Percentiles rank a stretch among this genome's conserved stretches.
phyloP scores from a whole-genome alignment of 2,329 filamentous ascomycete species.

The Incumbomyces delicatus region DNA sequence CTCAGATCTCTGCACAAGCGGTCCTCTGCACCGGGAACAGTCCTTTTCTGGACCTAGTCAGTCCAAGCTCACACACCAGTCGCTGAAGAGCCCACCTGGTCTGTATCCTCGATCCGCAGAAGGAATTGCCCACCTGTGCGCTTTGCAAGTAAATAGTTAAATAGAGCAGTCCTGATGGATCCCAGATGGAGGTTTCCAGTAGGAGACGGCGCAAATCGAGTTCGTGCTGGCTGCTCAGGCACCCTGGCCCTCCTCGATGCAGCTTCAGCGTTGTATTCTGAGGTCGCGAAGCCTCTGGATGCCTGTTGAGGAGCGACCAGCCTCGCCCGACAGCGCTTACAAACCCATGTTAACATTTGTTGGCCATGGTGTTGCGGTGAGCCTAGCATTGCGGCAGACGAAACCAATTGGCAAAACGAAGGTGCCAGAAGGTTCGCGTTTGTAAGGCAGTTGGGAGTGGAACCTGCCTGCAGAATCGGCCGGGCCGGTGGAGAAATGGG shows the following conservation, averaged over 20 bases:
- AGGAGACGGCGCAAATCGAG: conserved; percentile 89
- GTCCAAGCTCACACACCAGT: not conserved
- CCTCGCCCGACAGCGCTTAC: not conserved
- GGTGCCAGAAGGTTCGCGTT: conserved; percentile 6
- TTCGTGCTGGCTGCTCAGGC: conserved; percentile 54
- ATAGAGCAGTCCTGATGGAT: conserved; percentile 84
- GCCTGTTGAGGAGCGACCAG: not conserved
- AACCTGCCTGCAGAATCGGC: too few relatives aligned
- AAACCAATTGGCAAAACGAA: not conserved
- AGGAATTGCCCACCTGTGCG: conserved; percentile 84
- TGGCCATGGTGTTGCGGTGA: not conserved
- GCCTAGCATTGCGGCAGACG: not conserved
- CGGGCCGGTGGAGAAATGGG: not conserved
- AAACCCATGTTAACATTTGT: conserved; percentile 5
- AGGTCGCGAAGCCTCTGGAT: conserved; percentile 1
- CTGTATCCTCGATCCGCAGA: conserved; percentile 82
- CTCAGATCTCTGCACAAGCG: conserved; percentile 67
- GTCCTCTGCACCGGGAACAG: conserved; percentile 68
- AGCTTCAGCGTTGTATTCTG: not conserved
- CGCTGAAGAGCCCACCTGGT: conserved; percentile 6
- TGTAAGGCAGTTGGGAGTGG: not conserved
- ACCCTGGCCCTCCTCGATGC: conserved; percentile 28
- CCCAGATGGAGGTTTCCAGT: conserved; percentile 91
- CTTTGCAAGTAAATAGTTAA: conserved; percentile 84
- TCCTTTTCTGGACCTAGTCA: conserved; percentile 65